phyloP scores from a whole-genome alignment of 2,329 filamentous ascomycete species.

The Diaporthe sp. region DNA sequence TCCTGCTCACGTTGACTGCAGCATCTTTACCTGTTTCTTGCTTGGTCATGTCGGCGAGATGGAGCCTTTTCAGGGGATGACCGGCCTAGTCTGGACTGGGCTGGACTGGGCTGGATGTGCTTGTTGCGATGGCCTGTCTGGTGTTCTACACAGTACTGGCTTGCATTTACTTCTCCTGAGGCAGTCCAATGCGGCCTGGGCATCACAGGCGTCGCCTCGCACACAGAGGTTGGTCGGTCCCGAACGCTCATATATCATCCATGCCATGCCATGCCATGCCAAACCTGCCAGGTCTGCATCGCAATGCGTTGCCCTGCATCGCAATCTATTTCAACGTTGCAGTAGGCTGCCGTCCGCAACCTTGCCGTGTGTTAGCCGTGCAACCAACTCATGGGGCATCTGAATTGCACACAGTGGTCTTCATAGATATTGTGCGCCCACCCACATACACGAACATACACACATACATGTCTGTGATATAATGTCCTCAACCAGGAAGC shows the following conservation, averaged over 20 bases:
- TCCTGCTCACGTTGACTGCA: not conserved
- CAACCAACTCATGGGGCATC: not conserved
- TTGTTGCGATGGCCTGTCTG: not conserved
- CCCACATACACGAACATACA: not conserved
- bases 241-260: not conserved
- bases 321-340: constrained; percentile 26
- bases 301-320: constrained; percentile 22
- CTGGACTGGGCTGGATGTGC: not conserved
- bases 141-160: not conserved
- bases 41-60: not conserved
- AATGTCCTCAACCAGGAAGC: no score
- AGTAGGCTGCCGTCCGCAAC: constrained; percentile 20
- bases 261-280: constrained; percentile 2
- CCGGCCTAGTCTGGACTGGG: not conserved
- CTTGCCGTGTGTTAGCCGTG: not conserved
- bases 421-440: not conserved
- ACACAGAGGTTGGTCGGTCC: constrained; percentile 3
- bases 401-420: not conserved
- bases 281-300: constrained; percentile 14
- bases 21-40: not conserved
- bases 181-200: not conserved
- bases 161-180: not conserved
- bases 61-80: not conserved
- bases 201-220: not conserved
- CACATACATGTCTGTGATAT: not conserved